phyloP scores from a whole-genome alignment of 1,284 basidiomycete species.

The Cutaneotrichosporon cutaneum region DNA sequence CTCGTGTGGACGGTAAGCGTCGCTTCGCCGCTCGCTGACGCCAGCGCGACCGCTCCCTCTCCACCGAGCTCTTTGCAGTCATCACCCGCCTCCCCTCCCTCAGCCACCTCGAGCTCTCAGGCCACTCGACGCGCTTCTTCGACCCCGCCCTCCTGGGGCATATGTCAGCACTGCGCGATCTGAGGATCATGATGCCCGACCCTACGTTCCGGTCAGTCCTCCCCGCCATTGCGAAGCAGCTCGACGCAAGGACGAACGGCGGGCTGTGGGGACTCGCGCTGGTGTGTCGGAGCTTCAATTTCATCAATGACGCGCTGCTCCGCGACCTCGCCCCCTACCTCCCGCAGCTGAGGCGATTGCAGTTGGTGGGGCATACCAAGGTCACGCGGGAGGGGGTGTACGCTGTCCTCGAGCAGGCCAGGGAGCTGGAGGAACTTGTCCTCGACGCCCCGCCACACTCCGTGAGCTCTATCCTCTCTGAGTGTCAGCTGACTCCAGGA shows the following conservation, averaged over 20 bases:
- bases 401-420: conserved; percentile 31
- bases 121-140: conserved; percentile 44
- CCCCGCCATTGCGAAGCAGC: conserved; percentile 21
- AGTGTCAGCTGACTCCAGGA: conserved; percentile 21
- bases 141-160: conserved; percentile 36
- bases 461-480: too few relatives aligned
- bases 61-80: conserved; percentile 33
- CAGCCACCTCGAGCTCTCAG: conserved; percentile 44
- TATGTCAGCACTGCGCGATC: conserved; percentile 37
- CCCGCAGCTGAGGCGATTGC: conserved; percentile 32
- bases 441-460: conserved; percentile 43
- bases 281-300: conserved; percentile 27
- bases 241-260: conserved; percentile 27
- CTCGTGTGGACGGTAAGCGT: conserved; percentile 49
- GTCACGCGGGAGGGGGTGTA: conserved; percentile 40
- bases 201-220: conserved; percentile 31
- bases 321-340: conserved; percentile 34
- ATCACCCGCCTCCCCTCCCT: conserved; percentile 35
- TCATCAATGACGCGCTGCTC: conserved; percentile 39
- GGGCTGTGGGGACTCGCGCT: conserved; percentile 44
- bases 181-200: conserved; percentile 51
- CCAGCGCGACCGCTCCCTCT: conserved; percentile 48
- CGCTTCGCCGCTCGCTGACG: background rate
- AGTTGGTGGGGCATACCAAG: conserved; percentile 43
- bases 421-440: conserved; percentile 39